A percentile compares a stretch with the other conserved stretches of the same genome.
phyloP scores from a whole-genome alignment of 768 basidiomycete species.

The Lepiota brunneoincarnata region DNA sequence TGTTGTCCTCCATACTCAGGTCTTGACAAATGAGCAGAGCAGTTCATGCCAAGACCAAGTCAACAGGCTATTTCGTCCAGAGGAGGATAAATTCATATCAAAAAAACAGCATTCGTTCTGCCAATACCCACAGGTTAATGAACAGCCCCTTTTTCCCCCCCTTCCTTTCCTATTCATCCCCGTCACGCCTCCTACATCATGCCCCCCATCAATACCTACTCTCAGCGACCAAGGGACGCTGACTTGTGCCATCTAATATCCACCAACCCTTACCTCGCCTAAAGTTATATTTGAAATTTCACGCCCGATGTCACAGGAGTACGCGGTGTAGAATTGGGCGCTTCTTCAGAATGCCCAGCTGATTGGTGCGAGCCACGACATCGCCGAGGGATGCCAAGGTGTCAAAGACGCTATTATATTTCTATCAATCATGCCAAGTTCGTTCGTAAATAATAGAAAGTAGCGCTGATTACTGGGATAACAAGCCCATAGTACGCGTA shows the following conservation, averaged over 20 bases:
- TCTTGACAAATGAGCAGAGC: neutral
- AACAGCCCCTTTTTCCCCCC: no score
- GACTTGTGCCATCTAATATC: neutral
- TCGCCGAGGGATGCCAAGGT: no score
- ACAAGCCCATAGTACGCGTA: neutral
- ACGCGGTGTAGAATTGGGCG: neutral
- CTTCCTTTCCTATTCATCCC: no score
- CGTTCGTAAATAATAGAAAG: no score
- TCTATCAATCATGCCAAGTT: neutral
- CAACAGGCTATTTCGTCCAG: no score
- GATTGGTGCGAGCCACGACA: no score
- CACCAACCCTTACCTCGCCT: neutral
- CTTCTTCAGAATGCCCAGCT: no score
- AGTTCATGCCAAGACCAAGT: neutral
- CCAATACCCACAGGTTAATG: neutral
- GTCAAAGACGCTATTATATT: neutral
- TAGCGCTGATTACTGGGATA: neutral
- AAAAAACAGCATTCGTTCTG: neutral
- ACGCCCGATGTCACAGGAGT: neutral
- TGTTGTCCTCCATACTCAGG: neutral
- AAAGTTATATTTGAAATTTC: neutral
- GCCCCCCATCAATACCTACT: no score
- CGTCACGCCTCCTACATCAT: no score
- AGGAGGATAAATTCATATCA: neutral
- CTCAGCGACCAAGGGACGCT: neutral